Conservation (phyloP, 2,329 filamentous ascomycete genomes). For the Coniochaeta sp. region DNA sequence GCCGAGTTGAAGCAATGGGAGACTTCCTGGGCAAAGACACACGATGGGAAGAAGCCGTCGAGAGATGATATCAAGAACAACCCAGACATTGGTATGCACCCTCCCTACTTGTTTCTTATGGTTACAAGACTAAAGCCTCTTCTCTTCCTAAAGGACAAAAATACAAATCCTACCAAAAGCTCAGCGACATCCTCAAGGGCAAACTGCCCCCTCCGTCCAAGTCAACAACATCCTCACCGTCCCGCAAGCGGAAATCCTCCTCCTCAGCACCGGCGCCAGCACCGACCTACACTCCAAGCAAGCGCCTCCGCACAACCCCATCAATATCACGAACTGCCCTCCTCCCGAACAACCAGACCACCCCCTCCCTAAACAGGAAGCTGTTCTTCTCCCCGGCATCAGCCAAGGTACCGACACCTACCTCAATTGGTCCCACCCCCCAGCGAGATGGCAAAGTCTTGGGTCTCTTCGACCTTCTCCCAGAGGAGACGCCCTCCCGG, state of each 20-base stretch:
- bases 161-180: slow-evolving; percentile 69
- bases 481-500: slow-evolving; percentile 42
- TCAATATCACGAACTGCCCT: neutral
- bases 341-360: slow-evolving; percentile 34
- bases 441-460: slow-evolving; percentile 72
- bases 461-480: slow-evolving; percentile 67
- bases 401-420: slow-evolving; percentile 31
- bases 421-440: slow-evolving; percentile 68
- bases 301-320: slow-evolving; percentile 31
- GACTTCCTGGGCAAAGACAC: slow-evolving; percentile 52
- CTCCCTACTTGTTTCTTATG: neutral
- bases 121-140: neutral
- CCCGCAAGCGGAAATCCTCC: slow-evolving; percentile 30
- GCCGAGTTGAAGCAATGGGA: slow-evolving; percentile 70
- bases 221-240: slow-evolving; percentile 24
- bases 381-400: slow-evolving; percentile 47
- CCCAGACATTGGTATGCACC: slow-evolving; percentile 56
- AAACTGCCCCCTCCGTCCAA: slow-evolving; percentile 34
- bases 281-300: slow-evolving; percentile 40
- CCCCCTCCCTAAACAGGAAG: slow-evolving; percentile 49
- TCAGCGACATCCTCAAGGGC: slow-evolving; percentile 52
- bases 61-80: slow-evolving; percentile 73
- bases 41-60: slow-evolving; percentile 62
- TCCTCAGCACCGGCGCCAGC: slow-evolving; percentile 19
- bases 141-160: slow-evolving; percentile 53